Evolutionary conservation across 2,329 filamentous ascomycete species (phyloP).

Genomic region (Beauveria pseudobassiana): DNA sequence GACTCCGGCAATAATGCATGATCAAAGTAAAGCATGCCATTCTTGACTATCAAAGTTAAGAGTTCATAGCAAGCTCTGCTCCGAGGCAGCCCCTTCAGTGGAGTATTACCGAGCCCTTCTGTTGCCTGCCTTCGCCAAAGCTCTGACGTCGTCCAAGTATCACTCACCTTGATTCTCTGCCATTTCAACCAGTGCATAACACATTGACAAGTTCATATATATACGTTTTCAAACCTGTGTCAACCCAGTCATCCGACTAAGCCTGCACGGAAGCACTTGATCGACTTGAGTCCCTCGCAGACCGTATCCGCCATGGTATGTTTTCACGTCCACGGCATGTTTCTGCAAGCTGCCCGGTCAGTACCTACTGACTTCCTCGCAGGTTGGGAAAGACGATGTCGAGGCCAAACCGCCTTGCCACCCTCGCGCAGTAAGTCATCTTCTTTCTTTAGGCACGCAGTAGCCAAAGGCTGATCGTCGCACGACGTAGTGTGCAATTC

Average conservation of each 20-base stretch:
- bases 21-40: neutral
- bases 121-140: neutral
- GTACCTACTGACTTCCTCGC: constrained; percentile 1
- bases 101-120: neutral
- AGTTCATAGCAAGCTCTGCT: neutral
- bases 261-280: no score
- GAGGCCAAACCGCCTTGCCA: constrained; percentile 75
- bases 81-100: neutral
- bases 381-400: constrained; percentile 57
- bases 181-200: neutral
- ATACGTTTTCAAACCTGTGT: no score
- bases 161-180: neutral
- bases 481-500: constrained; percentile 72
- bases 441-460: neutral
- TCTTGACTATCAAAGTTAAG: no score
- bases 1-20: neutral
- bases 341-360: neutral
- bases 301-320: neutral
- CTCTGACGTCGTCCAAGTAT: neutral
- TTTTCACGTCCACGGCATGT: neutral
- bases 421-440: constrained; percentile 61
- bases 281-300: neutral
- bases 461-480: constrained; percentile 6
- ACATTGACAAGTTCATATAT: neutral
- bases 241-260: no score